These are phyloP conservation scores for Cenchrus fungigraminus DNA, from an alignment of 176 grass and related monocot genomes.

Conservation along the genomic window DNA sequence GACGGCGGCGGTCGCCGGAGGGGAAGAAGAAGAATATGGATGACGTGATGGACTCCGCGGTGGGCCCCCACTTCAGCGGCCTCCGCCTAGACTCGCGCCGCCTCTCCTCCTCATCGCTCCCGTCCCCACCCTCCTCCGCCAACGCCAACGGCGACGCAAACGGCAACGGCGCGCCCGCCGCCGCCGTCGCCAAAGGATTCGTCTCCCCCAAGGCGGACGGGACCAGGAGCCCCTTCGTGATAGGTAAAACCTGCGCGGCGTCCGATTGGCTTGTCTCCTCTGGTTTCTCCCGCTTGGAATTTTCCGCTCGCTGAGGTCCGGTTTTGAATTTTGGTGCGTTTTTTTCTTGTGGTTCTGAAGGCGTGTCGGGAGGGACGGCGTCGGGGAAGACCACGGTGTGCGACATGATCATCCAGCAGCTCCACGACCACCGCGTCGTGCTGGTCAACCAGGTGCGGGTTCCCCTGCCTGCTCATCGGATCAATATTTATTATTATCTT, in stretches of 20 bases:
- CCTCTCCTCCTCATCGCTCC: constrained; percentile 56
- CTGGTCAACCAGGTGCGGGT: constrained; percentile 72
- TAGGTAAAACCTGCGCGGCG: constrained; percentile 46
- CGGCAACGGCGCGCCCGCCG: not conserved
- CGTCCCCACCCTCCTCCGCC: constrained; percentile 44
- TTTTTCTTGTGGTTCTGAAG: constrained; percentile 27
- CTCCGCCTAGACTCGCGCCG: constrained; percentile 70
- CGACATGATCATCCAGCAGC: constrained; percentile 76
- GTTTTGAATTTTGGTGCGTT: constrained; percentile 2
- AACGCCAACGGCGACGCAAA: not conserved
- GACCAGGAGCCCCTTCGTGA: constrained; percentile 73
- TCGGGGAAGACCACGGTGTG: constrained; percentile 85
- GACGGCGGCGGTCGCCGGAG: not conserved
- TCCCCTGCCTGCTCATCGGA: not conserved
- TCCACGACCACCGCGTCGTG: constrained; percentile 72
- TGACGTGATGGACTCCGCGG: constrained; percentile 62
- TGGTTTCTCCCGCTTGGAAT: not conserved
- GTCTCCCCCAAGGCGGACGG: constrained; percentile 1
- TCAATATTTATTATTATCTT: not conserved
- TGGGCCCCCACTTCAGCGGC: constrained; percentile 86
- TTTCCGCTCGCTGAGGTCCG: not conserved
- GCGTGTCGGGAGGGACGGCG: constrained; percentile 71
- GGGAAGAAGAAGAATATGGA: not conserved
- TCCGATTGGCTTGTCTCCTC: not conserved
- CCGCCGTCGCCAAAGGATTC: not conserved